Evolutionary conservation across 1,284 basidiomycete genomes (phyloP), one percentile per base, ranked within the genome.

Genomic region (Cystobasidiaceae sp.): DNA sequence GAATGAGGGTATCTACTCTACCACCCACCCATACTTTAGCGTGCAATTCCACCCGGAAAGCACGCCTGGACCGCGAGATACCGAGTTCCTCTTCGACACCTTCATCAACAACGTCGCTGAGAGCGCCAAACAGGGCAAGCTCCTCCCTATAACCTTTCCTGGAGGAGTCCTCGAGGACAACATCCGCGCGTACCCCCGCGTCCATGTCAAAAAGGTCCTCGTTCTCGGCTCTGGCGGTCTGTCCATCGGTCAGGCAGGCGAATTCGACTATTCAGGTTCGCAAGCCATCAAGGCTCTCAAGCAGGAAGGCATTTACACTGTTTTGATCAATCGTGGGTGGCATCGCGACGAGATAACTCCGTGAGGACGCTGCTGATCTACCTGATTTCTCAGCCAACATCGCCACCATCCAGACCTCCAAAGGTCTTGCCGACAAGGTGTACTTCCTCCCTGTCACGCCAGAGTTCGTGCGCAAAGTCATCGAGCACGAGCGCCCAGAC

Each of bases 41-140:
- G 94, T 98, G n/a, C 96, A 98, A 77, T 99, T 99, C 82, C 96
- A 99, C 78, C 96, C 96, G 39, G 96, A 99, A 78, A 94, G 91
- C 41, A 93, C 90, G 4, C 93, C 96, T n/a, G 96, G 96, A 43
- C 96, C 96, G 27, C 85, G 93, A 67, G 96, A 99, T 77, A 98
- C 96, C 65, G 96, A 98, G 78, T 98, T 97, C 81, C 82, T 99
- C 66, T 99, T 98, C 77, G 93, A 98, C 70, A 92, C 96, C 45
- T 99, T 99, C 82, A 85, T 98, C 74, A 84, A 88, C 77, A 90
- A 88, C 74, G 84, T 97, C 74, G 77, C 84, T 41, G 87, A 91
- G 73, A 90, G 86, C 74, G 84, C 85, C 48, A 76, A 79, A 25
- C 87, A 86, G n/a, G 83, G 84, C 60, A 80, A 82, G 37, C 81